Conservation (phyloP, 106 monocot genomes). For the Vanilla planifolia region DNA sequence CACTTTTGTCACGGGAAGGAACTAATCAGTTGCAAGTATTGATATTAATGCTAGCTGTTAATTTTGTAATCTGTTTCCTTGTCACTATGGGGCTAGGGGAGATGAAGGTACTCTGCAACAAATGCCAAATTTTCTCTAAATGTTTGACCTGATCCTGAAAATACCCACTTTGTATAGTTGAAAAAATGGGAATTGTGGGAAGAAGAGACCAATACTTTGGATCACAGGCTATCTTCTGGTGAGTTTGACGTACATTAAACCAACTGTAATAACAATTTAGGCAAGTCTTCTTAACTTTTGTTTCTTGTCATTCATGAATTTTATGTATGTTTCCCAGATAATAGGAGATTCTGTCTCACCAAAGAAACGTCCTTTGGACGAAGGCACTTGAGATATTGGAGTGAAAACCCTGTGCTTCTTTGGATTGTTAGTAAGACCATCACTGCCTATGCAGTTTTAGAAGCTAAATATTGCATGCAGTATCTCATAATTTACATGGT, state of each 20-base stretch:
- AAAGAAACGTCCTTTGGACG: slow-evolving; percentile 42
- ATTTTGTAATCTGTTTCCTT: slow-evolving; percentile 7
- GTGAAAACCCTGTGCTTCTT: slow-evolving; percentile 17
- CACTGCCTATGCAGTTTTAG: neutral
- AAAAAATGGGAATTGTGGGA: slow-evolving; percentile 36
- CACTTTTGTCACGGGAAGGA: slow-evolving; percentile 9
- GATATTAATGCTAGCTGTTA: slow-evolving; percentile 10
- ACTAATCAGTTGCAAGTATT: slow-evolving; percentile 13
- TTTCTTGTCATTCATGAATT: too few relatives aligned
- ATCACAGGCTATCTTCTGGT: slow-evolving; percentile 29
- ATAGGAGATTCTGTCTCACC: slow-evolving; percentile 27
- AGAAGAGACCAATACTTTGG: slow-evolving; percentile 32
- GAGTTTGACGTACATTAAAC: too few relatives aligned
- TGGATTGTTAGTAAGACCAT: slow-evolving; percentile 36
- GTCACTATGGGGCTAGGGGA: slow-evolving; percentile 11
- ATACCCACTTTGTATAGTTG: too few relatives aligned
- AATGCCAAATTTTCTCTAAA: neutral
- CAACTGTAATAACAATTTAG: too few relatives aligned
- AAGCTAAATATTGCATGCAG: too few relatives aligned
- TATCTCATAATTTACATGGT: neutral
- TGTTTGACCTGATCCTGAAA: too few relatives aligned
- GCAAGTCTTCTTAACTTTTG: too few relatives aligned
- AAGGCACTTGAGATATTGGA: slow-evolving; percentile 50
- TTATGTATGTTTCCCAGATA: too few relatives aligned
- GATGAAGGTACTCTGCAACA: slow-evolving; percentile 6